Percentiles rank a stretch among this genome's conserved stretches.
phyloP scores from a whole-genome alignment of 1,139 yeast species.

The Protomyces gravidus region DNA sequence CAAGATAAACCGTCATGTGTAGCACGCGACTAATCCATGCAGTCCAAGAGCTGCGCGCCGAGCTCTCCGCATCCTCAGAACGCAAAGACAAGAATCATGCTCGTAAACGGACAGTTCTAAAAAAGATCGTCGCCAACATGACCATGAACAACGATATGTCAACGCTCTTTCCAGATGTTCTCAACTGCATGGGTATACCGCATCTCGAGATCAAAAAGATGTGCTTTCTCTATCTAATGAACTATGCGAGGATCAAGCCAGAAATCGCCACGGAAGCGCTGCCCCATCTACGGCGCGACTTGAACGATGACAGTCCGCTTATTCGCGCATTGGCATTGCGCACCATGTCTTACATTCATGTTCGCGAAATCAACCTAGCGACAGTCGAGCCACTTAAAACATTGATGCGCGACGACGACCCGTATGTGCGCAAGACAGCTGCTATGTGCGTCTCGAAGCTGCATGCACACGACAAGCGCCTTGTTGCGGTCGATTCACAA shows the following conservation, averaged over 20 bases:
- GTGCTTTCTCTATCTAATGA: slow-evolving; percentile 51
- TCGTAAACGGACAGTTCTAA: slow-evolving; percentile 58
- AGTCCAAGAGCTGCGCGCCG: slow-evolving; percentile 56
- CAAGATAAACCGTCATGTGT: background rate
- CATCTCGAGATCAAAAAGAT: slow-evolving; percentile 72
- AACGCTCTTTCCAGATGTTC: slow-evolving; percentile 60
- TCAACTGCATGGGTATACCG: slow-evolving; percentile 55
- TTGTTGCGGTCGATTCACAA: slow-evolving; percentile 44
- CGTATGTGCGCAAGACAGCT: slow-evolving; percentile 64
- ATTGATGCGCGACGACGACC: slow-evolving; percentile 52
- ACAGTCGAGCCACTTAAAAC: slow-evolving; percentile 44
- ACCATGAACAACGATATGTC: slow-evolving; percentile 81
- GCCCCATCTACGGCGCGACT: slow-evolving; percentile 54
- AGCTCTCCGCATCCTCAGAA: slow-evolving; percentile 48
- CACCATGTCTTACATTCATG: slow-evolving; percentile 59
- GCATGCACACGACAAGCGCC: slow-evolving; percentile 53
- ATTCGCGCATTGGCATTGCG: slow-evolving; percentile 57
- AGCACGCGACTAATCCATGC: background rate
- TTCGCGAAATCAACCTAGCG: slow-evolving; percentile 51
- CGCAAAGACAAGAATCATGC: slow-evolving; percentile 49
- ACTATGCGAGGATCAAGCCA: slow-evolving; percentile 59
- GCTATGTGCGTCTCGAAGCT: slow-evolving; percentile 66
- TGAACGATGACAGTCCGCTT: slow-evolving; percentile 45
- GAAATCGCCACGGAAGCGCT: slow-evolving; percentile 39
- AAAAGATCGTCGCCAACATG: slow-evolving; percentile 75